Evolutionary conservation across 1,284 basidiomycete genomes (phyloP).

Genomic region (Salmacisia buchloeana): DNA sequence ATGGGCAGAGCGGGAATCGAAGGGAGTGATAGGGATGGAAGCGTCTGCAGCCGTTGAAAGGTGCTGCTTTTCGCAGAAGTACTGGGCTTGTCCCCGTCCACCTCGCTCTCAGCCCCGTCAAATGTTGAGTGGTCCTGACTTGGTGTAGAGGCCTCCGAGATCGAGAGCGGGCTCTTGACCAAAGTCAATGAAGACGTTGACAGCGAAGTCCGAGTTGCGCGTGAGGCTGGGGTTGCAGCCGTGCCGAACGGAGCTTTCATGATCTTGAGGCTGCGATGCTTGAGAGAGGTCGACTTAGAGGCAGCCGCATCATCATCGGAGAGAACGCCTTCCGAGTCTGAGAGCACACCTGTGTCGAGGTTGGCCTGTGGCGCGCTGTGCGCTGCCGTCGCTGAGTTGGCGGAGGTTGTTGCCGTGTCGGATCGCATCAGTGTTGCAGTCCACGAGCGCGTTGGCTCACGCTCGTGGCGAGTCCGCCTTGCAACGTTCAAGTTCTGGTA

Average conservation of each 20-base stretch:
- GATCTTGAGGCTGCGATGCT: not conserved
- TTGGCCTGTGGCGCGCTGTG: not conserved
- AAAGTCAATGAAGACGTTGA: not conserved
- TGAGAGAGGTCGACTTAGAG: not conserved
- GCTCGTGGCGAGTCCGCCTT: conserved; percentile 9
- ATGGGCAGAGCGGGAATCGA: not conserved
- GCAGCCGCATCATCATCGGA: not conserved
- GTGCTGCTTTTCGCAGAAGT: too few species aligned
- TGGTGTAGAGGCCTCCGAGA: not conserved
- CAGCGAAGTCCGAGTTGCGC: not conserved
- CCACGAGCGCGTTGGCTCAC: not conserved
- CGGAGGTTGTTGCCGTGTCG: not conserved
- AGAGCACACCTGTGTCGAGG: not conserved
- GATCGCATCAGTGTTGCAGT: not conserved
- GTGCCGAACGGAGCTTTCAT: not conserved
- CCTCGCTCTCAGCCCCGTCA: not conserved
- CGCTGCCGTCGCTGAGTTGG: not conserved
- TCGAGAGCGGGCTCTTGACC: too few species aligned
- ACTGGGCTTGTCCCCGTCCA: not conserved
- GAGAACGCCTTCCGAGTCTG: not conserved
- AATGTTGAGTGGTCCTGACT: not conserved
- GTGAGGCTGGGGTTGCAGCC: not conserved
- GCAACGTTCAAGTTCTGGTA: conserved; percentile 30
- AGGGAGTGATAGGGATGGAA: not conserved
- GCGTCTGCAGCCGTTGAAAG: not conserved